Base-by-base conservation (phyloP, 2,329 filamentous ascomycete genomes). In the Xylaria multiplex region DNA sequence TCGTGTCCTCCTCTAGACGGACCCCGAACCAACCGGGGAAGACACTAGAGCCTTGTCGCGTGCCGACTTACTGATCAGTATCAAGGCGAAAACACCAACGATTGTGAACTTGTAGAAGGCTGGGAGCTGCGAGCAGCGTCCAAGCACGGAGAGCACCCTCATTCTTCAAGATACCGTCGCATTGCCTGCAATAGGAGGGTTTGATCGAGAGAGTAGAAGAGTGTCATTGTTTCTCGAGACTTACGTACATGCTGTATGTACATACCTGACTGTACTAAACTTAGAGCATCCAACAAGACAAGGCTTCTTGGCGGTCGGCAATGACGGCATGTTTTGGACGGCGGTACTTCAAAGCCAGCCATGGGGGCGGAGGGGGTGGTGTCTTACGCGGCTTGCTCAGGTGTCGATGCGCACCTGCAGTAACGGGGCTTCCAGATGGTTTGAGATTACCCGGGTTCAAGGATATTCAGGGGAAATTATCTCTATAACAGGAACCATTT, bases 51-150 rank as follows among this genome's bases (percentile, higher is more conserved):
- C 14, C 11, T 35, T 7, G 46, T 55, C 42, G 53, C 22, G 49
- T 40, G n/a, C 14, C 19, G 27, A 61, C 70, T 53, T 68, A 73
- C 73, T 70, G 55, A 73, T 57, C 16, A 73, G 27, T n/a, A 74
- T 71, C 52, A 74, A 45, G 14, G 66, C 63, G 6, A 72, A 35
- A 24, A 69, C 67, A 24, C 65, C 69, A n/a, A 67, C 49, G 27
- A 66, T 40, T 35, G 70, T 65, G 58, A 71, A 64, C 62, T 74
- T 74, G 61, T 74, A 71, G 45, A 74, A 67, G 48, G 53, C 66
- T 13, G 73, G 73, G 35, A 74, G 65, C 61, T 74, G 73, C 42
- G 68, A 62, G 45, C 68, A 70, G 68, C 68, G 57, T 24, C 66
- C 66, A 54, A 68, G n/a, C 57, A 67, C 66, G n/a, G 66, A 66